Conservation (phyloP, 352 stramenopile genomes). For the Pseudoperonospora humuli region DNA sequence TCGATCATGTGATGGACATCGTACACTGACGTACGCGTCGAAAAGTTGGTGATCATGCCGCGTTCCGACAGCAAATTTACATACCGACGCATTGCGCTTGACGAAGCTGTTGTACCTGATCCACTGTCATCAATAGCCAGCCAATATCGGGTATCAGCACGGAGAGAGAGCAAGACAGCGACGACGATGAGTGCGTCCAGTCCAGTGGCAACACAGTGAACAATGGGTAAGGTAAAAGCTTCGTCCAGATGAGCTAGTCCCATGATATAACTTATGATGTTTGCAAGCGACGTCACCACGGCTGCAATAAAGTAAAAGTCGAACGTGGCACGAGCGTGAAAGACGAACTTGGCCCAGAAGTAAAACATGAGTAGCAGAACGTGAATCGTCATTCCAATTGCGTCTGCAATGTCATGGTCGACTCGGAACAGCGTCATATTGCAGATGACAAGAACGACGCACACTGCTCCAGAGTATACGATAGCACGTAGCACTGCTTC, state of each 20-base stretch:
- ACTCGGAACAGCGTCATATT: slow-evolving; percentile 54
- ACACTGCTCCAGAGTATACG: slow-evolving; percentile 54
- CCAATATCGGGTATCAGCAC: slow-evolving; percentile 80
- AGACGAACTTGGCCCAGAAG: slow-evolving; percentile 73
- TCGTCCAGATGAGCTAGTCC: slow-evolving; percentile 25
- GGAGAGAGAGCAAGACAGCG: slow-evolving; percentile 62
- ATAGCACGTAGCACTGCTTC: slow-evolving; percentile 67
- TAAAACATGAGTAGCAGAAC: slow-evolving; percentile 57
- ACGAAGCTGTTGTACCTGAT: slow-evolving; percentile 22
- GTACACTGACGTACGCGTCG: slow-evolving; percentile 81
- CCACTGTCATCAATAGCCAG: slow-evolving; percentile 67
- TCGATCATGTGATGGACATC: slow-evolving; percentile 87
- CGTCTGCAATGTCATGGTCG: slow-evolving; percentile 36
- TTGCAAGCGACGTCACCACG: slow-evolving; percentile 34
- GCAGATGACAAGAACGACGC: slow-evolving; percentile 46
- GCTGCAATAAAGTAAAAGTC: slow-evolving; percentile 76
- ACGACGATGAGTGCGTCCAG: slow-evolving; percentile 62
- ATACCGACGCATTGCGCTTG: slow-evolving; percentile 64
- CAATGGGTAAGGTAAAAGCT: slow-evolving; percentile 26
- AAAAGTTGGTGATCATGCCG: slow-evolving; percentile 85
- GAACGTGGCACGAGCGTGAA: slow-evolving; percentile 68
- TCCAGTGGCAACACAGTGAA: slow-evolving; percentile 39
- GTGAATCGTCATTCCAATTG: slow-evolving; percentile 46
- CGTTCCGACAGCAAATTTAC: slow-evolving; percentile 68
- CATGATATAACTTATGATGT: slow-evolving; percentile 47